phyloP scores from a whole-genome alignment of 2,329 filamentous ascomycete species.

The Pyricularia grisea region DNA sequence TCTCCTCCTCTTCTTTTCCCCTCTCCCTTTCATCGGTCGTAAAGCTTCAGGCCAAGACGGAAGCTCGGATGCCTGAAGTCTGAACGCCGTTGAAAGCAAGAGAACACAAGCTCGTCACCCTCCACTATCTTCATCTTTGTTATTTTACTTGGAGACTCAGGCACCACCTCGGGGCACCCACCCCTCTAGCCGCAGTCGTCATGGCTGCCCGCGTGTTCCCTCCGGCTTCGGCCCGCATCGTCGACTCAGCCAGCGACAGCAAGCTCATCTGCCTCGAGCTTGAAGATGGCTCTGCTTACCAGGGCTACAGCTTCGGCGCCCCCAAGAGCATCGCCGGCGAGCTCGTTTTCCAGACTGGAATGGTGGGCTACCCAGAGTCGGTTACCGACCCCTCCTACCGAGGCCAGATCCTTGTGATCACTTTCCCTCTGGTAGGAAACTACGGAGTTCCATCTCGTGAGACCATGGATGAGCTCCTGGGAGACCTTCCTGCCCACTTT shows the following conservation, averaged over 20 bases:
- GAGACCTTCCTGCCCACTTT: constrained; percentile 83
- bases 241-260: constrained; percentile 39
- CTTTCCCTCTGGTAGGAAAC: constrained; percentile 95
- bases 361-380: constrained; percentile 97
- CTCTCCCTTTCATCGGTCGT: constrained; percentile 3
- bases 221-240: constrained; percentile 53
- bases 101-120: constrained; percentile 1
- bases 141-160: neutral
- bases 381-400: constrained; percentile 83
- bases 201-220: constrained; percentile 32
- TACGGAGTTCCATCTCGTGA: constrained; percentile 92
- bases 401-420: constrained; percentile 96
- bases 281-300: constrained; percentile 81
- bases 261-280: constrained; percentile 80
- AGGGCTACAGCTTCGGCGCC: constrained; percentile 94
- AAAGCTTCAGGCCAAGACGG: constrained; percentile 4
- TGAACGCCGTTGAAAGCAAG: constrained; percentile 2
- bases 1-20: neutral
- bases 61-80: constrained; percentile 2
- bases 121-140: neutral
- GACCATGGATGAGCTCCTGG: constrained; percentile 72
- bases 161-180: neutral
- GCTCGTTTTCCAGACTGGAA: constrained; percentile 98
- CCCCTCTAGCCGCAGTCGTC: neutral
- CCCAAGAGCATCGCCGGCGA: constrained; percentile 91